Percentiles rank a stretch among this genome's conserved stretches.
These are phyloP conservation scores for Candida mattraensis DNA, from an alignment of 805 yeast genomes.

Conservation along the genomic window DNA sequence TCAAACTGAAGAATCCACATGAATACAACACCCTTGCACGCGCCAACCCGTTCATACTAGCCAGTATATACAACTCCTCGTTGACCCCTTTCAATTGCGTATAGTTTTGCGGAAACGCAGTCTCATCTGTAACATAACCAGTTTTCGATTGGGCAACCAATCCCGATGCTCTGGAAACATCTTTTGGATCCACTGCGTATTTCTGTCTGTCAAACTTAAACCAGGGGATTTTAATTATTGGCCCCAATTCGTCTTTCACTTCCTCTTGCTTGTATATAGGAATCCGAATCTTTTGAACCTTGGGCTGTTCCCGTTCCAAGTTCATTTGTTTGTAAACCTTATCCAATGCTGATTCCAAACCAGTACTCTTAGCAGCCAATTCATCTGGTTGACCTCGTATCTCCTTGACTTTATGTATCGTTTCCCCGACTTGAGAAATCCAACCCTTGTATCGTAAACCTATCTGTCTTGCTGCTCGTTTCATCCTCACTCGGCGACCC, in stretches of 20 bases:
- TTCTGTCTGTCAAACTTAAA: constrained; percentile 11
- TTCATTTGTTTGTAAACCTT: constrained; percentile 3
- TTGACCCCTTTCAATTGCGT: constrained; percentile 26
- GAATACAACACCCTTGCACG: constrained; percentile 12
- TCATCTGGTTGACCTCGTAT: too few relatives aligned
- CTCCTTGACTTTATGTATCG: too few relatives aligned
- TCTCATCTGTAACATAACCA: constrained; percentile 12
- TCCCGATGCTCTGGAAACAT: constrained; percentile 15
- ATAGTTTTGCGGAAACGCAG: constrained; percentile 14
- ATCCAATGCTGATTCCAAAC: background rate
- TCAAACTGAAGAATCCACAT: constrained; percentile 25
- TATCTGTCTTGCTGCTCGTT: too few relatives aligned
- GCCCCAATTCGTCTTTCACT: background rate
- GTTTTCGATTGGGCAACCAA: constrained; percentile 16
- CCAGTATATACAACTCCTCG: constrained; percentile 18
- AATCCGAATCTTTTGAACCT: too few relatives aligned
- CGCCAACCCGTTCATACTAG: constrained; percentile 7
- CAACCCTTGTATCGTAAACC: too few relatives aligned
- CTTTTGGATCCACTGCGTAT: constrained; percentile 8
- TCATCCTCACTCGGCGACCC: too few relatives aligned
- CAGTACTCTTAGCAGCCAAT: too few relatives aligned
- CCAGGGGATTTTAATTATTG: constrained; percentile 2
- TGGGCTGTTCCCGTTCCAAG: background rate
- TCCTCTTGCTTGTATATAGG: background rate
- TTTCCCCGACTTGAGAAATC: too few relatives aligned